Conservation (phyloP, 345 rosid genomes). For the Durio zibethinus region DNA sequence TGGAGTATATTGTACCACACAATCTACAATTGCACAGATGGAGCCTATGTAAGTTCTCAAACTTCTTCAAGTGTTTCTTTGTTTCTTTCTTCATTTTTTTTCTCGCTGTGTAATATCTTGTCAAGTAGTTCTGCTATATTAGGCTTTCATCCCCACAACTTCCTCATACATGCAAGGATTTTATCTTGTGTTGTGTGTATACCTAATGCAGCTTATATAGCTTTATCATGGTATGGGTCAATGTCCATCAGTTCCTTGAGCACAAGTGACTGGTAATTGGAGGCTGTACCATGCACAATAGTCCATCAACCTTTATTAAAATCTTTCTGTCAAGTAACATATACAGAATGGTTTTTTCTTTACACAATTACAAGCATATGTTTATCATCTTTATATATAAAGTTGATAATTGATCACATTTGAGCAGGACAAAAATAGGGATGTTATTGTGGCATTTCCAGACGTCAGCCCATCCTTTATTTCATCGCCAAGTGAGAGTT, state of each 20-base stretch:
- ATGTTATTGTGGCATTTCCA: conserved; percentile 72
- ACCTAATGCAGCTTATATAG: background rate
- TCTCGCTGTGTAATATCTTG: background rate
- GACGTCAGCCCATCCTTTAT: conserved; percentile 56
- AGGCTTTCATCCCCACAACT: background rate
- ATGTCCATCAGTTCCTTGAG: background rate
- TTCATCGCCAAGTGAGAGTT: conserved; percentile 19
- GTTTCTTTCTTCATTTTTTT: too few species aligned
- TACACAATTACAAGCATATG: background rate
- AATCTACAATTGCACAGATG: conserved; percentile 67
- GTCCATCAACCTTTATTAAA: background rate
- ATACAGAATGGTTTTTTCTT: background rate
- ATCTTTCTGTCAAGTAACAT: background rate
- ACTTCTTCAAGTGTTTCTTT: background rate
- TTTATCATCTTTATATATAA: background rate
- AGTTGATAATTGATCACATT: background rate
- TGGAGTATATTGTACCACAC: conserved; percentile 62
- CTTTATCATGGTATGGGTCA: background rate
- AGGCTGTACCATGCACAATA: background rate
- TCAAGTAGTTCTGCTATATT: background rate
- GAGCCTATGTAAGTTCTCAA: conserved; percentile 49
- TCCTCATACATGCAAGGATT: background rate
- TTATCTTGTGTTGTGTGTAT: background rate
- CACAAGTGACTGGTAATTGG: background rate
- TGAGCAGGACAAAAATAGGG: conserved; percentile 72